These are phyloP conservation scores for Rhodotorula sphaerocarpa DNA, from an alignment of 768 basidiomycete species.

Conservation along the genomic window DNA sequence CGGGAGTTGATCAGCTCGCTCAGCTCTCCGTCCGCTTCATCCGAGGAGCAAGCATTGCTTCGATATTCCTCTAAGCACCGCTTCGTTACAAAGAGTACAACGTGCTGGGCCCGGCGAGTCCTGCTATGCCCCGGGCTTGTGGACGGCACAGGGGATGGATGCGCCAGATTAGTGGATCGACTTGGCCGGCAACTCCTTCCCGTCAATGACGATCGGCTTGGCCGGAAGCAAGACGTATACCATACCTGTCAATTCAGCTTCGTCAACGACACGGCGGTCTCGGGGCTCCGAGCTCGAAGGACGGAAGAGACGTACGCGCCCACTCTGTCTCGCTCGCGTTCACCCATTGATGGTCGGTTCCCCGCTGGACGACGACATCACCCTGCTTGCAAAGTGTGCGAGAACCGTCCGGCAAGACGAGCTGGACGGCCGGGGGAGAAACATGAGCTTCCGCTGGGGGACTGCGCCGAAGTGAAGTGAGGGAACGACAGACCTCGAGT, in stretches of 20 bases:
- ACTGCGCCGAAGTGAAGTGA: neutral
- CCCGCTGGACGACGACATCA: neutral
- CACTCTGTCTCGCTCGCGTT: conserved; percentile 1
- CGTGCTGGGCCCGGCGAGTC: too few relatives aligned
- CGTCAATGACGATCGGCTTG: conserved; percentile 11
- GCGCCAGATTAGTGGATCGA: conserved; percentile 4
- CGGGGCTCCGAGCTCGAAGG: too few relatives aligned
- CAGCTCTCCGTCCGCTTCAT: too few relatives aligned
- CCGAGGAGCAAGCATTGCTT: too few relatives aligned
- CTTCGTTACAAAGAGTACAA: too few relatives aligned
- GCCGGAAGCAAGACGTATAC: conserved; percentile 1
- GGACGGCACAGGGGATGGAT: too few relatives aligned
- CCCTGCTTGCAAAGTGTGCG: neutral
- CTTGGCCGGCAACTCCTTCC: conserved; percentile 1
- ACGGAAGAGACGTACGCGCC: neutral
- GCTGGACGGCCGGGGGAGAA: neutral
- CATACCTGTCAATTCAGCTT: neutral
- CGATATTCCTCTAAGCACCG: too few relatives aligned
- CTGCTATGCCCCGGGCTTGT: too few relatives aligned
- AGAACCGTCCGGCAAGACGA: neutral
- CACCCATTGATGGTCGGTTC: conserved; percentile 8
- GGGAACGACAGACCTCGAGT: neutral
- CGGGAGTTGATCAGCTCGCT: too few relatives aligned
- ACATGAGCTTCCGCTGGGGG: too few relatives aligned
- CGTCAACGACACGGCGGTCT: neutral